Evolutionary conservation across 176 grass and related monocot genomes (phyloP).

Genomic region (Stipa capillata): DNA sequence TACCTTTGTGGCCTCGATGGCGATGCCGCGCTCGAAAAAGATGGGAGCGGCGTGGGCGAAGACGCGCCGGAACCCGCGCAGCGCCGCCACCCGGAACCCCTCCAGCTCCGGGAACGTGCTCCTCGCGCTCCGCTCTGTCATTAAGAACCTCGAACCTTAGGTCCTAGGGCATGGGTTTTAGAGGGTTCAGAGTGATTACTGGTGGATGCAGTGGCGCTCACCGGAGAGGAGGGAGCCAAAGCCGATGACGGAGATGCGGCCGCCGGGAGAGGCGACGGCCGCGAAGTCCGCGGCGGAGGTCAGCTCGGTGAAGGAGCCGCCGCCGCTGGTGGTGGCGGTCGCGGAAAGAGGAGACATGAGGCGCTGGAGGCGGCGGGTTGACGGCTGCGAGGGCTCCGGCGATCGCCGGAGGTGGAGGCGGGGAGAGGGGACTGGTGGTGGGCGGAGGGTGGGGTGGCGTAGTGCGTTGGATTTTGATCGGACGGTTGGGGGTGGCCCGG

Average conservation of each 20-base stretch:
- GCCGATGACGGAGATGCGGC: slow-evolving; percentile 61
- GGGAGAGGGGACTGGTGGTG: not conserved
- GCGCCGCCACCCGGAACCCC: slow-evolving; percentile 58
- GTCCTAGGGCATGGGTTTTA: not conserved
- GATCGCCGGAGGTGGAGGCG: not conserved
- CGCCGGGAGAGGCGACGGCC: slow-evolving; percentile 24
- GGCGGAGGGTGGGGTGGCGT: not conserved
- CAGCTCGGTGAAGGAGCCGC: slow-evolving; percentile 24
- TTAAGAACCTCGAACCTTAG: not conserved
- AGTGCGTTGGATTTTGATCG: slow-evolving; percentile 43
- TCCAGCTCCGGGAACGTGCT: slow-evolving; percentile 90
- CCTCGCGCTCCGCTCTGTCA: slow-evolving; percentile 73
- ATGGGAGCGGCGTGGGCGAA: slow-evolving; percentile 84
- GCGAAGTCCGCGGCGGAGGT: slow-evolving; percentile 37
- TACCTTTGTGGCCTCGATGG: slow-evolving; percentile 41
- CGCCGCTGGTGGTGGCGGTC: not conserved
- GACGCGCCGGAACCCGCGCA: slow-evolving; percentile 77
- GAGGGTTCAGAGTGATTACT: not conserved
- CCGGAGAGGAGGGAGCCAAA: slow-evolving; percentile 95
- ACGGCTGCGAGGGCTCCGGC: slow-evolving; percentile 8
- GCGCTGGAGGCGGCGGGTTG: not conserved
- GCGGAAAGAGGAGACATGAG: slow-evolving; percentile 6
- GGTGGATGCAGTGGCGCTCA: not conserved
- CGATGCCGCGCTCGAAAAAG: slow-evolving; percentile 88
- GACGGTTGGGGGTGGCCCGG: not conserved